These are phyloP conservation scores for Fomes fomentarius DNA, from an alignment of 1,284 basidiomycete genomes.

Conservation along the genomic window DNA sequence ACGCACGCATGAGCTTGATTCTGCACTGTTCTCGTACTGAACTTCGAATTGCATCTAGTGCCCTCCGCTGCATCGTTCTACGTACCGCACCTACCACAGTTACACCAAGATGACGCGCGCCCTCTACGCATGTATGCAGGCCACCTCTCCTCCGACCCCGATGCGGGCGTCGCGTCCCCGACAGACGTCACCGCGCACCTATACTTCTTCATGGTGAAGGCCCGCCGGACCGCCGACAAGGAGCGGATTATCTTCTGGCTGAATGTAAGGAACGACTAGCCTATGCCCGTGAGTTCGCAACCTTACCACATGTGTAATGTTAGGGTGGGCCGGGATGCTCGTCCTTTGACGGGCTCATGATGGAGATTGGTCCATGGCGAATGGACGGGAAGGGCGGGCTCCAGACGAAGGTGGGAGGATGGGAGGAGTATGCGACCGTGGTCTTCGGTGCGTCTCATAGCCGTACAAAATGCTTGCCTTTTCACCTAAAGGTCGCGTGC, in stretches of 20 bases:
- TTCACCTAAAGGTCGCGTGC: neutral
- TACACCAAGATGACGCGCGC: conserved; percentile 70
- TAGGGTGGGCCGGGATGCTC: conserved; percentile 96
- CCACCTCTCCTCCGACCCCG: conserved; percentile 80
- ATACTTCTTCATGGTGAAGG: conserved; percentile 92
- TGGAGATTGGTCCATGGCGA: conserved; percentile 96
- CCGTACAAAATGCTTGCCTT: too few species aligned
- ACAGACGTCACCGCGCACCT: conserved; percentile 76
- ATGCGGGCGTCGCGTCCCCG: conserved; percentile 46
- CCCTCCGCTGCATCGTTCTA: conserved; percentile 87
- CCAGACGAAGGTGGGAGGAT: conserved; percentile 84
- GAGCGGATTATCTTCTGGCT: conserved; percentile 96
- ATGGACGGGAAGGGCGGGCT: conserved; percentile 82
- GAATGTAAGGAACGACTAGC: conserved; percentile 65
- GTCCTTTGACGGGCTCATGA: conserved; percentile 96
- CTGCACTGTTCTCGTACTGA: too few species aligned
- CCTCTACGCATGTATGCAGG: conserved; percentile 84
- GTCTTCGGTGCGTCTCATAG: conserved; percentile 77
- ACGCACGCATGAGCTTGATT: too few species aligned
- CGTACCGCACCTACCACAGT: conserved; percentile 74
- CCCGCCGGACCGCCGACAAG: conserved; percentile 84
- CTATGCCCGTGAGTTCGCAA: neutral
- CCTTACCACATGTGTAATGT: neutral
- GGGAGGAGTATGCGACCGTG: conserved; percentile 99
- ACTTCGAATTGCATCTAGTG: conserved; percentile 42